Evolutionary conservation across 2,329 filamentous ascomycete genomes (phyloP).

Genomic region (Exophiala bonariae): DNA sequence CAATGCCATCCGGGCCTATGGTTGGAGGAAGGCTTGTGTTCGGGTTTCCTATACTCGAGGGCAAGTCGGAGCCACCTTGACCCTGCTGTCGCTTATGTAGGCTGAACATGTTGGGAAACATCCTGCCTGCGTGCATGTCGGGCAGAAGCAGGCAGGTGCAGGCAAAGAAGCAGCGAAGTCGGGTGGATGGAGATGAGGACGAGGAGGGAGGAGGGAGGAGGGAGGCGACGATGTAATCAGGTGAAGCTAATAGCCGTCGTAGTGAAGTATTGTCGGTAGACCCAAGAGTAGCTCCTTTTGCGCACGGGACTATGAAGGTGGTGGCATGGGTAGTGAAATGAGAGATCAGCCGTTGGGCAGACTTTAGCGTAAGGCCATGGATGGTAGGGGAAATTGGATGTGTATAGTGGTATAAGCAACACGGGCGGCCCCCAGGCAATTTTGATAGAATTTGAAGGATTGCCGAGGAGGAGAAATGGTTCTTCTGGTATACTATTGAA

Average conservation of each 20-base stretch:
- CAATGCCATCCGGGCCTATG: slow-evolving; percentile 12
- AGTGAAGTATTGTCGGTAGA: slow-evolving; percentile 2
- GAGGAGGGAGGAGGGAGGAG: background rate
- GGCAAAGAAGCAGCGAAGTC: background rate
- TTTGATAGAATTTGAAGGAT: slow-evolving; percentile 2
- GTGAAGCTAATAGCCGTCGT: slow-evolving; percentile 8
- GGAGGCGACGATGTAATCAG: slow-evolving; percentile 4
- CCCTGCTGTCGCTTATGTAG: slow-evolving; percentile 16
- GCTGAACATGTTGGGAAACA: slow-evolving; percentile 13
- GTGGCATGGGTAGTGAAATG: slow-evolving; percentile 15
- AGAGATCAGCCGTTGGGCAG: slow-evolving; percentile 19
- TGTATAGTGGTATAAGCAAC: slow-evolving; percentile 2
- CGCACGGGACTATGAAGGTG: slow-evolving; percentile 11
- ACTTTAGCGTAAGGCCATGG: slow-evolving; percentile 21
- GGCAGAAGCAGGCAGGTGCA: slow-evolving; percentile 10
- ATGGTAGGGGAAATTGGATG: slow-evolving; percentile 22
- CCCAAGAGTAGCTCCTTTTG: slow-evolving; percentile 18
- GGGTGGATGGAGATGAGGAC: slow-evolving; percentile 1
- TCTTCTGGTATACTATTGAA: background rate
- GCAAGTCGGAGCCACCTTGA: slow-evolving; percentile 6
- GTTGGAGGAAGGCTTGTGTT: slow-evolving; percentile 13
- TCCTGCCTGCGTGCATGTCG: slow-evolving; percentile 20
- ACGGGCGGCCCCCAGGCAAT: slow-evolving; percentile 1
- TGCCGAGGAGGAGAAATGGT: background rate
- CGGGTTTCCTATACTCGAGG: slow-evolving; percentile 20